Percentiles rank a stretch among this genome's conserved stretches.
Conservation (phyloP, 2,329 filamentous ascomycete genomes). For the Fusarium staphyleae region DNA sequence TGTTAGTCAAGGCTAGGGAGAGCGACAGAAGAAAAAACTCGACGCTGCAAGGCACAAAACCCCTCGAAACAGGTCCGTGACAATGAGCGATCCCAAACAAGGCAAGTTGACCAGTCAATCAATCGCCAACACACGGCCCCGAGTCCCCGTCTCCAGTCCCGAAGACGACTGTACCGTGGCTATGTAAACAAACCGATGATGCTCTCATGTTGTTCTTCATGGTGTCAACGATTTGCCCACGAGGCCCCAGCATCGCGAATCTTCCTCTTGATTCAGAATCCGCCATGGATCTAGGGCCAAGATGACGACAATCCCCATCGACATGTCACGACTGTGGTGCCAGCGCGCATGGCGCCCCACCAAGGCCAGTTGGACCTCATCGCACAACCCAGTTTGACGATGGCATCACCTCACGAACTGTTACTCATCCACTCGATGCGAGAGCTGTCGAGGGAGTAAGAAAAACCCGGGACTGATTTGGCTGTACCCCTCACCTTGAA, state of each 20-base stretch:
- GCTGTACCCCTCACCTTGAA: too few relatives aligned
- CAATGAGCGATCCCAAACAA: conserved; percentile 4
- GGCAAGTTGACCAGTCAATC: conserved; percentile 17
- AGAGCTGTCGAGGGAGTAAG: too few relatives aligned
- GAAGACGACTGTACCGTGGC: too few relatives aligned
- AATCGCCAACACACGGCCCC: conserved; percentile 12
- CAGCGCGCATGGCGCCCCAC: conserved; percentile 25
- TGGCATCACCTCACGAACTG: conserved; percentile 32
- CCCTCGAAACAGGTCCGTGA: conserved; percentile 33
- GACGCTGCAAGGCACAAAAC: conserved; percentile 29
- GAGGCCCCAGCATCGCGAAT: background rate
- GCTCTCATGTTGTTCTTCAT: too few relatives aligned
- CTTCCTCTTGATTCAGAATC: too few relatives aligned
- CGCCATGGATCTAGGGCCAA: background rate
- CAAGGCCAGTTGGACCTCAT: conserved; percentile 23
- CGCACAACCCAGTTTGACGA: conserved; percentile 40
- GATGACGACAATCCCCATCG: conserved; percentile 16
- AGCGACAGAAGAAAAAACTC: background rate
- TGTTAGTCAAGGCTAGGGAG: conserved; percentile 15
- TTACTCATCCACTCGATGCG: conserved; percentile 14
- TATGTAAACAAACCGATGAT: background rate
- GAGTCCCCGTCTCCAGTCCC: background rate
- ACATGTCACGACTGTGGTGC: conserved; percentile 8
- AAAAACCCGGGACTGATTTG: too few relatives aligned
- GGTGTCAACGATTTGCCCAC: background rate